Evolutionary conservation across 768 basidiomycete species (phyloP), one percentile per base, ranked within the genome.

Genomic region (Lactarius hengduanensis): DNA sequence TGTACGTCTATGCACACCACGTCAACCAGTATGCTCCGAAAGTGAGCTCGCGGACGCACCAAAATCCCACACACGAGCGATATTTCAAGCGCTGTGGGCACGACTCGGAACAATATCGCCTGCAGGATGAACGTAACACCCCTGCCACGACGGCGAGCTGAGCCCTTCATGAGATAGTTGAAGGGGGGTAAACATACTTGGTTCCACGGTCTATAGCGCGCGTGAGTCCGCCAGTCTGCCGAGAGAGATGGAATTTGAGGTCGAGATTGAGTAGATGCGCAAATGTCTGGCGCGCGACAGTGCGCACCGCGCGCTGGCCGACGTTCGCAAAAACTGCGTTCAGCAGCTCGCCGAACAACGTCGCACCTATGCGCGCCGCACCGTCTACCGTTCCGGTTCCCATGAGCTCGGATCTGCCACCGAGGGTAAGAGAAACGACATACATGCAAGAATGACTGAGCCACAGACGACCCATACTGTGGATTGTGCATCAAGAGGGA

Each of bases 281-380:
- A 69, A 99, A 99, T 0, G 96, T 98, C 71, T 95, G 90, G n/a
- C 91, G 81, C 2, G 97, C 96, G 56, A 98, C 96, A 74, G 92
- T 91, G 53, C 97, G 89, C 61, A 99, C 91, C 1, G 96, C 96
- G 26, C 86, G 85, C 73, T 99, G 97, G 3, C 96, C 93, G 64
- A 98, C 95, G 59, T 91, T 92, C 61, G 97, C 97, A 67, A 98
- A 98, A 6, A 98, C 88, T 0, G 96, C 96, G 71, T 98, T 99
- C 40, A 98, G 79, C 1, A 98, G 80, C 77, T 99, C 97, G 13
- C 88, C 87, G 69, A 93, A 97, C 13, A 98, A 81, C 0, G 92
- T 92, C 3, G 97, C 90, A 43, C 93, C 90, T 54, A 98, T 85
- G 53, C 97, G 84, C 1, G 96, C 95, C 7, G 86, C 85, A 1